Evolutionary conservation across 768 basidiomycete species (phyloP).

Genomic region (Boletus tylopilopsis): DNA sequence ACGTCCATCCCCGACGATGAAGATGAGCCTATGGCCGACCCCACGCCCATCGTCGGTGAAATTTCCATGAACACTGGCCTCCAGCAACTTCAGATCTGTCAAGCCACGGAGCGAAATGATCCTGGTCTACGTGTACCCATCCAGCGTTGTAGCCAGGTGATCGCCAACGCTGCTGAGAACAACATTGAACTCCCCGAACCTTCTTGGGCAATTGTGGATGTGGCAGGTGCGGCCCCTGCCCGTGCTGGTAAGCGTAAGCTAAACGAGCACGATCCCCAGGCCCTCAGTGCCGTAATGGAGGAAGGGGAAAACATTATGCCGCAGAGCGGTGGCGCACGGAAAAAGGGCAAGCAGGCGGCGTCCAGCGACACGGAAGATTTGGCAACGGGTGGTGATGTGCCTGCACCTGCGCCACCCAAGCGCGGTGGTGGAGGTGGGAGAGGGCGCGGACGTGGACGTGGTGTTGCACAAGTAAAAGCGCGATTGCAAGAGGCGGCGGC

Average conservation of each 20-base stretch:
- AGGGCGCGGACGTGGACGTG: constrained; percentile 23
- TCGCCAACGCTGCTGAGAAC: constrained; percentile 44
- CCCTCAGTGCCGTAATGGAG: constrained; percentile 26
- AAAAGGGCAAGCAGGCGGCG: constrained; percentile 21
- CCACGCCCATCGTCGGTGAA: constrained; percentile 3
- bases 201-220: constrained; percentile 52
- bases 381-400: constrained; percentile 8
- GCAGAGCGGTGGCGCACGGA: constrained; percentile 14
- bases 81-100: constrained; percentile 31
- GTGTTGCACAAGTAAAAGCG: constrained; percentile 11
- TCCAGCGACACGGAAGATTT: constrained; percentile 18
- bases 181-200: constrained; percentile 44
- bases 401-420: constrained; percentile 6
- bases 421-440: constrained; percentile 16
- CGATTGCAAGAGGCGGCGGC: constrained; percentile 24
- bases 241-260: constrained; percentile 39
- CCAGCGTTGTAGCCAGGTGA: constrained; percentile 47
- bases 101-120: constrained; percentile 6
- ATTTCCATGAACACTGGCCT: constrained; percentile 32
- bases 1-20: constrained; percentile 23
- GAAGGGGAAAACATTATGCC: constrained; percentile 13
- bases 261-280: constrained; percentile 21
- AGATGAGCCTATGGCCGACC: constrained; percentile 16
- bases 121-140: constrained; percentile 27
- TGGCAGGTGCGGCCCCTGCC: constrained; percentile 19